Conservation (phyloP, 2,329 filamentous ascomycete genomes). For the Tolypocladium inflatum region DNA sequence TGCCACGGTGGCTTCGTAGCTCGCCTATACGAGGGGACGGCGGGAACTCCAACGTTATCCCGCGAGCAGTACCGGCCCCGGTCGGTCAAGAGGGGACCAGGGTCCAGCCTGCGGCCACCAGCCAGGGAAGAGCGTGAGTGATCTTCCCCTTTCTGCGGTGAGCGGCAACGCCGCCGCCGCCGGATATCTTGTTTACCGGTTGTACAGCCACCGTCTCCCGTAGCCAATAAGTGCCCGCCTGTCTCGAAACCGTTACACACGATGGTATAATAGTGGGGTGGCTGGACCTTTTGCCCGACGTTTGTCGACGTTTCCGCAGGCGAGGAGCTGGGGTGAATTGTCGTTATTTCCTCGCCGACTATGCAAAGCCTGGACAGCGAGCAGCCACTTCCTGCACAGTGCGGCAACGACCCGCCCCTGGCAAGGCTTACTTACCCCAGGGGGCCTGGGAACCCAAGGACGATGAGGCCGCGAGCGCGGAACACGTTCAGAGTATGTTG, state of each 20-base stretch:
- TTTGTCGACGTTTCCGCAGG: neutral
- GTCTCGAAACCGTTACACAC: neutral
- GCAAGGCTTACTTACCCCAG: neutral
- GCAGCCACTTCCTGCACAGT: neutral
- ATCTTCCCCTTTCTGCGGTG: neutral
- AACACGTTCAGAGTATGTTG: neutral
- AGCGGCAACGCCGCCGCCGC: neutral
- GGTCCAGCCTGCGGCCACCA: neutral
- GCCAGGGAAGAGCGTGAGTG: neutral
- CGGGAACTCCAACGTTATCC: neutral
- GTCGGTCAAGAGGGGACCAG: neutral
- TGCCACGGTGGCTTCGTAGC: neutral
- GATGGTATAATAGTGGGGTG: neutral
- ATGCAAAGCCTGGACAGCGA: neutral
- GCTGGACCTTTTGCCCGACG: neutral
- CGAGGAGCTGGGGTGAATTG: neutral
- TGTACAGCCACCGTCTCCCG: neutral
- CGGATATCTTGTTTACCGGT: neutral
- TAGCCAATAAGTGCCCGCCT: neutral
- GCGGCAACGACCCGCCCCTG: neutral
- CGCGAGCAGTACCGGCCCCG: neutral
- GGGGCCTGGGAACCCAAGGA: neutral
- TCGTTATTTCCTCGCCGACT: neutral
- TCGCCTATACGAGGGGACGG: neutral
- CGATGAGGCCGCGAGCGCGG: neutral